Percentiles rank a stretch among this genome's conserved stretches.
phyloP scores from a whole-genome alignment of 305 asterid species.

The Solanum hybrid region DNA sequence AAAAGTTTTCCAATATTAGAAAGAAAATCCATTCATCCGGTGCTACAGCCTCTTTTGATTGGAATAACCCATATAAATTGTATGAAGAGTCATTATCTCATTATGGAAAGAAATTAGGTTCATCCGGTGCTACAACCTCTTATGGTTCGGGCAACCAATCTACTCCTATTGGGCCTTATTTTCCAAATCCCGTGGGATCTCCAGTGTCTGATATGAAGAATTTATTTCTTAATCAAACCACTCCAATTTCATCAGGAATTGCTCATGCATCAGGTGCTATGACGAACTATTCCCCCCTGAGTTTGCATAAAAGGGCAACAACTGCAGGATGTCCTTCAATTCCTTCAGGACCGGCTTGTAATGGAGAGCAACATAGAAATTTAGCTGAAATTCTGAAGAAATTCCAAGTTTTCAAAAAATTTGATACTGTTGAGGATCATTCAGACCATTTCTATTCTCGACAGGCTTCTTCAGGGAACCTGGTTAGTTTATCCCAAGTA shows the following conservation, averaged over 20 bases:
- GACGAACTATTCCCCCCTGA: constrained; percentile 11
- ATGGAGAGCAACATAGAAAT: constrained; percentile 18
- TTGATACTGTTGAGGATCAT: constrained; percentile 67
- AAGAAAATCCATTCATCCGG: not conserved
- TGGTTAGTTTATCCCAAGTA: not conserved
- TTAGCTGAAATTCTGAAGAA: constrained; percentile 37
- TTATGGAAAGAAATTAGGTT: constrained; percentile 7
- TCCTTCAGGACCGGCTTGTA: constrained; percentile 7
- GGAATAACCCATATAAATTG: not conserved
- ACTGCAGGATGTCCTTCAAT: constrained; percentile 20
- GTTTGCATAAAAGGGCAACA: constrained; percentile 16
- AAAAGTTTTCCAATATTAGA: not conserved
- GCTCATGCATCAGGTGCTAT: constrained; percentile 12
- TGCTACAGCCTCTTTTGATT: not conserved
- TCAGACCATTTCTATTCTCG: constrained; percentile 52
- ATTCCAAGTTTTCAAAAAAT: constrained; percentile 44
- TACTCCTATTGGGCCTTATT: constrained; percentile 2
- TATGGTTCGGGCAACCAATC: constrained; percentile 4
- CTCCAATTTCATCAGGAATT: not conserved
- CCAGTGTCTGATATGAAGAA: not conserved
- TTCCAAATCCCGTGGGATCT: not conserved
- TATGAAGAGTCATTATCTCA: not conserved
- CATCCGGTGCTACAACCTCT: constrained; percentile 3
- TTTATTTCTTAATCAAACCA: not conserved
- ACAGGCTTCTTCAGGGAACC: constrained; percentile 5